Conservation (phyloP, 495 filamentous ascomycete species). For the Penicillium cataractarum region DNA sequence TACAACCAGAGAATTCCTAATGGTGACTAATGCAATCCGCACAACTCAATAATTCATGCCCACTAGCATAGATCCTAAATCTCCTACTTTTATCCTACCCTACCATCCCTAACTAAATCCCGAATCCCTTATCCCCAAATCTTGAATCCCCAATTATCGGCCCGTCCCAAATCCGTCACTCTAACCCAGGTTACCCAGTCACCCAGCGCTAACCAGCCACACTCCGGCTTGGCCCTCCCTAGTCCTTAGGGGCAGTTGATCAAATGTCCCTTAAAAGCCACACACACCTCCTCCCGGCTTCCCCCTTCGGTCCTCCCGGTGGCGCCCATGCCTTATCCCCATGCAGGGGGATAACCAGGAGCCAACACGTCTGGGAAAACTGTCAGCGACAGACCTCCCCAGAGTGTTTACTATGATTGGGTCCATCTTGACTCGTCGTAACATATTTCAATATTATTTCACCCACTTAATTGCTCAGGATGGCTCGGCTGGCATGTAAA, state of each 20-base stretch:
- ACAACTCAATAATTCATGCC: neutral
- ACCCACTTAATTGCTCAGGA: neutral
- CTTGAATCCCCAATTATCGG: neutral
- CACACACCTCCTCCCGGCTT: constrained; percentile 19
- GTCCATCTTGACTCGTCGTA: no score
- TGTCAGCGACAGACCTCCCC: neutral
- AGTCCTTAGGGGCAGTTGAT: constrained; percentile 25
- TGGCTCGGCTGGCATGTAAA: constrained; percentile 12
- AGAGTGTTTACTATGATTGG: neutral
- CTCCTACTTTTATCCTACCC: no score
- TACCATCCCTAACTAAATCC: neutral
- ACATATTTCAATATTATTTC: no score
- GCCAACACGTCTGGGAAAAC: neutral
- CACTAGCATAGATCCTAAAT: no score
- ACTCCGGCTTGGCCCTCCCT: constrained; percentile 3
- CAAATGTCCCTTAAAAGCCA: constrained; percentile 14
- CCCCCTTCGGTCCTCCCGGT: constrained; percentile 31
- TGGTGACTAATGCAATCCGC: no score
- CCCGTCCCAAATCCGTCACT: neutral
- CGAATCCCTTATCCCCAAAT: neutral
- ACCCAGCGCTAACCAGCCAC: neutral
- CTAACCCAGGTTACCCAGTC: no score
- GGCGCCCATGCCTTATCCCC: neutral
- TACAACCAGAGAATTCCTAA: no score
- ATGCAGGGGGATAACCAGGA: constrained; percentile 6